Conservation (phyloP, 176 grass and related monocot genomes). For the Hyparrhenia diplandra region DNA sequence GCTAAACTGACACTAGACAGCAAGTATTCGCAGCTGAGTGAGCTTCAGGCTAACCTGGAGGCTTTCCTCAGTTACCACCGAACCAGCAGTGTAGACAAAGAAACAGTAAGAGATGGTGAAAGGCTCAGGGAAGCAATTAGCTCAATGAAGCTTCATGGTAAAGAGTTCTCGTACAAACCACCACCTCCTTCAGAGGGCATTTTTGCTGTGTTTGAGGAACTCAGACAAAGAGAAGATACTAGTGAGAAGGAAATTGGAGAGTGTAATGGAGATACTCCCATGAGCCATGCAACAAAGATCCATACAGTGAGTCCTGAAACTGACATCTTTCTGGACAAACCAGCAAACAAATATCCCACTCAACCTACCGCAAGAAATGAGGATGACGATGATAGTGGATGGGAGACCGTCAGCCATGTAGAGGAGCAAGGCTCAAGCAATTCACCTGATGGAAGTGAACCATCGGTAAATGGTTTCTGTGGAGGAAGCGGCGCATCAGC, state of each 20-base stretch:
- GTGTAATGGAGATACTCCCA: slow-evolving; percentile 32
- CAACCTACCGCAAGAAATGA: slow-evolving; percentile 35
- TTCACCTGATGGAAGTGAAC: slow-evolving; percentile 60
- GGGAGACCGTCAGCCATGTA: slow-evolving; percentile 54
- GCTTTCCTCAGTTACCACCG: slow-evolving; percentile 51
- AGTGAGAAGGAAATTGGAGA: slow-evolving; percentile 39
- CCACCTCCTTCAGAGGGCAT: slow-evolving; percentile 56
- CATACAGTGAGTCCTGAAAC: slow-evolving; percentile 60
- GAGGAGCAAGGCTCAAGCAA: slow-evolving; percentile 60
- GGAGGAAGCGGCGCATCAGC: slow-evolving; percentile 46
- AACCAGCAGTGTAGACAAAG: slow-evolving; percentile 27
- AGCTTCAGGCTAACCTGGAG: slow-evolving; percentile 64
- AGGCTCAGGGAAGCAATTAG: slow-evolving; percentile 49
- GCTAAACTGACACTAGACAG: slow-evolving; percentile 77
- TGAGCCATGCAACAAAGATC: slow-evolving; percentile 40
- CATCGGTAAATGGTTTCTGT: slow-evolving; percentile 59
- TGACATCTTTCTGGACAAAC: slow-evolving; percentile 47
- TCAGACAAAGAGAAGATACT: slow-evolving; percentile 46
- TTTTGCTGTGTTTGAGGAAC: slow-evolving; percentile 58
- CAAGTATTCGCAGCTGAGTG: slow-evolving; percentile 69
- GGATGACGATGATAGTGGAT: slow-evolving; percentile 56
- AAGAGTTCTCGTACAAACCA: slow-evolving; percentile 59
- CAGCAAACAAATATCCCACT: slow-evolving; percentile 35
- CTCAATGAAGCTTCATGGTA: slow-evolving; percentile 41
- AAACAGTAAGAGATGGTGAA: slow-evolving; percentile 41